These are phyloP conservation scores for Lasiodiplodia sp. DNA, from an alignment of 2,329 filamentous ascomycete genomes.

Conservation along the genomic window DNA sequence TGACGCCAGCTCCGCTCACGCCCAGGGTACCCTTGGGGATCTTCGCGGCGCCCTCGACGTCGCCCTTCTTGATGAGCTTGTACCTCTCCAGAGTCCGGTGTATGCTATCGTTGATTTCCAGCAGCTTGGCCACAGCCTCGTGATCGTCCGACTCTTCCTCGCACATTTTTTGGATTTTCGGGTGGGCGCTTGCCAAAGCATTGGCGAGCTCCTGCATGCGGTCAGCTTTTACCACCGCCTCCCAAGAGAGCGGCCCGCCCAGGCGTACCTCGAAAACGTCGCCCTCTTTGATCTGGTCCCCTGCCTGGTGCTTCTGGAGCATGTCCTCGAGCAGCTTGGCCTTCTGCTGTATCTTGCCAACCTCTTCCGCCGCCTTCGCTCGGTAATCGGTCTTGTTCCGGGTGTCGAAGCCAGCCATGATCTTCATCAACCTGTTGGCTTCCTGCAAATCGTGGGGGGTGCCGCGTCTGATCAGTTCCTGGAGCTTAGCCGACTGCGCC, in stretches of 20 bases:
- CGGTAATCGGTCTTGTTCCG: conserved; percentile 96
- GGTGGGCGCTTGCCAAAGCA: conserved; percentile 89
- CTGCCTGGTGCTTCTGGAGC: conserved; percentile 80
- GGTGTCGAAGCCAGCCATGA: conserved; percentile 98
- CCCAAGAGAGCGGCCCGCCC: conserved; percentile 35
- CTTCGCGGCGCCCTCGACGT: conserved; percentile 81
- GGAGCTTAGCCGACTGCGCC: conserved; percentile 96
- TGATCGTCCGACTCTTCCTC: conserved; percentile 98
- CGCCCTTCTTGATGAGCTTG: conserved; percentile 94
- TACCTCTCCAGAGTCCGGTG: conserved; percentile 95
- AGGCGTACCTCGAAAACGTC: conserved; percentile 69
- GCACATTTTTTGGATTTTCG: conserved; percentile 99
- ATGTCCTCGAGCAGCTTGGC: conserved; percentile 91
- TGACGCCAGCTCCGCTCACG: conserved; percentile 68
- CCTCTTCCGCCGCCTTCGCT: conserved; percentile 95
- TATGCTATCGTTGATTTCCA: conserved; percentile 99
- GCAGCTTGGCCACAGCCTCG: conserved; percentile 91
- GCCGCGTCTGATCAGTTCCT: conserved; percentile 92
- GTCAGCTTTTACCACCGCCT: conserved; percentile 34
- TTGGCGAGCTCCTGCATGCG: conserved; percentile 78
- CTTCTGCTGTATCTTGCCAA: conserved; percentile 94
- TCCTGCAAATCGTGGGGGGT: conserved; percentile 94
- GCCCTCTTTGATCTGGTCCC: conserved; percentile 77
- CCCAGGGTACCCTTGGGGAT: conserved; percentile 83
- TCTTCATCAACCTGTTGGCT: conserved; percentile 97